phyloP scores from a whole-genome alignment of 306 rosid species.

The Ormosia emarginata region DNA sequence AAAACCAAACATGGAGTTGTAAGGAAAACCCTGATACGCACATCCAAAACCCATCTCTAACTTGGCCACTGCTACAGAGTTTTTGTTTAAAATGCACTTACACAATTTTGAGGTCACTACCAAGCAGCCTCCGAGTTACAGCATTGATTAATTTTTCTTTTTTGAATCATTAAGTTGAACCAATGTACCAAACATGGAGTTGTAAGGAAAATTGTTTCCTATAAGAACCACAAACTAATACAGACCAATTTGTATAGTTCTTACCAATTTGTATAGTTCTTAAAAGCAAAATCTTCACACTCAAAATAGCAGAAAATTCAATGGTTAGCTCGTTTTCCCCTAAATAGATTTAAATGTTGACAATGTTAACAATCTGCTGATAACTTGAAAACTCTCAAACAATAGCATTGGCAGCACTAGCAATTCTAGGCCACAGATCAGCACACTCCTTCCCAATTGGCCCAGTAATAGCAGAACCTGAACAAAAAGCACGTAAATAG shows the following conservation, averaged over 20 bases:
- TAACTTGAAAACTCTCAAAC: slow-evolving; percentile 24
- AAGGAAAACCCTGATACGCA: too few species aligned
- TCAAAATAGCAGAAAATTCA: neutral
- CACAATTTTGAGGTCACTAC: too few species aligned
- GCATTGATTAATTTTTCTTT: too few species aligned
- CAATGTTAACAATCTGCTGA: neutral
- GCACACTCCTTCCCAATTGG: slow-evolving; percentile 68
- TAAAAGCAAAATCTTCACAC: neutral
- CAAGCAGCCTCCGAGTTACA: too few species aligned
- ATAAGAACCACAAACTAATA: neutral
- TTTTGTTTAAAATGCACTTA: too few species aligned
- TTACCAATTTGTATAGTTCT: neutral
- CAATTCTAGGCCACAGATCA: slow-evolving; percentile 60
- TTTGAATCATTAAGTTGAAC: too few species aligned
- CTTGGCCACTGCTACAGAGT: too few species aligned
- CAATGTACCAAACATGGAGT: too few species aligned
- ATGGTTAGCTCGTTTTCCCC: neutral
- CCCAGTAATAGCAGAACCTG: slow-evolving; percentile 61
- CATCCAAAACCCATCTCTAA: too few species aligned
- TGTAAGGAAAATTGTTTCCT: neutral
- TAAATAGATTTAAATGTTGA: neutral
- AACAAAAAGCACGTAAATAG: neutral
- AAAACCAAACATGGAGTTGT: too few species aligned
- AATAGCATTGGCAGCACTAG: slow-evolving; percentile 57
- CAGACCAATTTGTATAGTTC: neutral